Conservation (phyloP, 208 protist species). For the Trypanosoma mega region DNA sequence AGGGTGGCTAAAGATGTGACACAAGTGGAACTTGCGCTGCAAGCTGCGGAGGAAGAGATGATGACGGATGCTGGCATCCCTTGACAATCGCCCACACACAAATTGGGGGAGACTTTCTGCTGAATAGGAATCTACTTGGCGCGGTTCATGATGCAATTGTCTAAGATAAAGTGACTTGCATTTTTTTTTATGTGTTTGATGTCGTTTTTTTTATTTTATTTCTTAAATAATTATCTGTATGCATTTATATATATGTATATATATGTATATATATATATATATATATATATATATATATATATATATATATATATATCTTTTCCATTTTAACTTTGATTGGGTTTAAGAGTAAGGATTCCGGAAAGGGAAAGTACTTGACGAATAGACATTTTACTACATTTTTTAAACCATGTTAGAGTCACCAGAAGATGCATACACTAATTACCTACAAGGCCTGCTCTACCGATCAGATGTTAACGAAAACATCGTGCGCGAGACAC, state of each 20-base stretch:
- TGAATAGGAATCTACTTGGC: too few species aligned
- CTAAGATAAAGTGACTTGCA: too few species aligned
- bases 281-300: neutral
- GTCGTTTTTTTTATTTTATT: constrained; percentile 1
- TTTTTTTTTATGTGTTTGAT: neutral
- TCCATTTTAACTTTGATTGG: too few species aligned
- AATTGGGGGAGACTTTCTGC: neutral
- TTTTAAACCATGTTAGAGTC: constrained; percentile 43
- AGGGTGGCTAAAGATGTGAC: constrained; percentile 14
- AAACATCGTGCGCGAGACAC: constrained; percentile 46
- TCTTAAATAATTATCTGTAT: neutral
- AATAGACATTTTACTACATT: too few species aligned
- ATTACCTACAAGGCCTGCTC: constrained; percentile 42
- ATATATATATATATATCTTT: neutral
- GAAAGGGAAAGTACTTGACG: too few species aligned
- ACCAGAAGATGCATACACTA: constrained; percentile 48
- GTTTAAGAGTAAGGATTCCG: too few species aligned
- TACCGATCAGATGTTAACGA: constrained; percentile 34
- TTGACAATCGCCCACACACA: too few species aligned
- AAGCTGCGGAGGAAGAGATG: neutral
- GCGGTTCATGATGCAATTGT: too few species aligned
- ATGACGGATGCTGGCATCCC: too few species aligned
- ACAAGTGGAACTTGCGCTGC: constrained; percentile 1
- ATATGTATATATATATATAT: too few species aligned
- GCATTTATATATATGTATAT: too few species aligned